Base-by-base conservation (phyloP, 306 rosid genomes). In the Pueraria montana region DNA sequence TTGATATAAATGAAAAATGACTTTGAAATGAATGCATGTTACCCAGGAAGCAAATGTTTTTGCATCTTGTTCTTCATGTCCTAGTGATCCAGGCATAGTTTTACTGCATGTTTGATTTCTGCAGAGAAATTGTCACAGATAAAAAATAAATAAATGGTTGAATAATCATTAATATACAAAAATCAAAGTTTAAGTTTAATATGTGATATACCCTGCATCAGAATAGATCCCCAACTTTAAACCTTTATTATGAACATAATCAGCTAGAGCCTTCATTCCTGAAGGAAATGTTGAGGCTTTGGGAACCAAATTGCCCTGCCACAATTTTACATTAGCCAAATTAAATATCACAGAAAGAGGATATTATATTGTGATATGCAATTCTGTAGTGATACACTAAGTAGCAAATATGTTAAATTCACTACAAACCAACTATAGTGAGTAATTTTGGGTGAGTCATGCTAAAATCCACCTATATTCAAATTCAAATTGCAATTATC, bases 41-140 rank as follows among this genome's bases (percentile, higher is more conserved):
- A 93, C 97, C 97, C 97, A 91, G 2, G 96, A 91, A 84, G 96
- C 91, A 78, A 93, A 93, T 56, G 92, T 84, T 59, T 84, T 87
- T 75, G 97, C 96, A 85, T 93, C 97, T 82, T 91, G 96, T 3
- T 85, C 89, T 56, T 93, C 97, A 74, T 89, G 75, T 14, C 92
- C 93, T 26, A 93, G 84, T 72, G 96, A 93, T 74, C 97, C 94
- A 12, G 97, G 96, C 96, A 93, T 93, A 1, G 62, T 71, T 59
- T 83, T 64, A 49, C 97, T 93, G 65, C 97, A 93, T 14, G 97
- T 93, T 56, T 71, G 88, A 52, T 5, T 67, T 63, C 97, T 93
- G 83, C 76, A 82, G 1, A 69, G 50, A 73, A 76, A 49, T 26
- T 74, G 13, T 26, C 26, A 75, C 66, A 71, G 6, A 53, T 23